Evolutionary conservation across 2,329 filamentous ascomycete genomes (phyloP).

Genomic region (Gnomoniopsis smithogilvyi): DNA sequence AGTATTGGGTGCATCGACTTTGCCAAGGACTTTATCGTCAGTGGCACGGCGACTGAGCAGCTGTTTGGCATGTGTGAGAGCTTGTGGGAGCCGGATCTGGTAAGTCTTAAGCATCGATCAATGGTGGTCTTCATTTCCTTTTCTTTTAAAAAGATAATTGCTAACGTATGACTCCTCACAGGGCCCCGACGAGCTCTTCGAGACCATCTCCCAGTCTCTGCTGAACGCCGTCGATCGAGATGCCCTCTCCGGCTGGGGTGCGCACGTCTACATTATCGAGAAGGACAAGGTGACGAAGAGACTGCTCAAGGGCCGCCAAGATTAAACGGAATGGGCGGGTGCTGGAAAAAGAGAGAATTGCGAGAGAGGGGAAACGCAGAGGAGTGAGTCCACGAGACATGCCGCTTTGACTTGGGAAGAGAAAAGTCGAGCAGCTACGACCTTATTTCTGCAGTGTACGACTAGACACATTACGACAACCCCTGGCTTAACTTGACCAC

Average conservation of each 20-base stretch:
- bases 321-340: conserved; percentile 51
- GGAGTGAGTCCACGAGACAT: background rate
- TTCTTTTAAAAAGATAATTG: too few species aligned
- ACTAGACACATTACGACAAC: conserved; percentile 17
- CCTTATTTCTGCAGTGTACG: conserved; percentile 16
- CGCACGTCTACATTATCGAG: conserved; percentile 98
- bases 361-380: background rate
- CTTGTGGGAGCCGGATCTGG: conserved; percentile 95
- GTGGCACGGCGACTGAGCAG: conserved; percentile 93
- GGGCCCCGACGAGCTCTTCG: conserved; percentile 92
- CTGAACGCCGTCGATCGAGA: conserved; percentile 96
- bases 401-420: conserved; percentile 9
- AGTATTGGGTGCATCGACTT: conserved; percentile 99
- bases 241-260: conserved; percentile 95
- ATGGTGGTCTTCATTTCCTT: too few species aligned
- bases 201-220: conserved; percentile 94
- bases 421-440: conserved; percentile 13
- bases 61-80: conserved; percentile 98
- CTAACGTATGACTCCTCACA: conserved; percentile 30
- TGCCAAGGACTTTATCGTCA: conserved; percentile 98
- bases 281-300: conserved; percentile 99
- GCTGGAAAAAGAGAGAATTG: conserved; percentile 7
- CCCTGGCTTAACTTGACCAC: conserved; percentile 9
- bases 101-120: conserved; percentile 43
- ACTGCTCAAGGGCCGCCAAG: conserved; percentile 95